Percentiles rank a stretch among this genome's conserved stretches.
Evolutionary conservation across 2,329 filamentous ascomycete genomes (phyloP).

Genomic region (Sphaerulina populicola): DNA sequence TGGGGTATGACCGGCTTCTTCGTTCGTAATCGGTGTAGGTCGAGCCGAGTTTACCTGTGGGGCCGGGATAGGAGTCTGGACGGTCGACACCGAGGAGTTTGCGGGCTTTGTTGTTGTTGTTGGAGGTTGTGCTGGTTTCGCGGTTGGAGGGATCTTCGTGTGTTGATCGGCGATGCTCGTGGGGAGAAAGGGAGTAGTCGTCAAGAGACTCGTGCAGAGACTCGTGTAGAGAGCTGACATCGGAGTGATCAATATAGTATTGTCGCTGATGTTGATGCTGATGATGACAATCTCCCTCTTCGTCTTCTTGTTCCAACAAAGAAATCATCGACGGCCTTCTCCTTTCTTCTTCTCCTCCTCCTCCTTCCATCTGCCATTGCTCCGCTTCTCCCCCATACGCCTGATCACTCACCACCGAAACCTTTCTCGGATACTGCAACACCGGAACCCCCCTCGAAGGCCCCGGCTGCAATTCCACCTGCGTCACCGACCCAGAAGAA

Average conservation of each 20-base stretch:
- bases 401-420: background rate
- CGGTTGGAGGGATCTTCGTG: background rate
- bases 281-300: background rate
- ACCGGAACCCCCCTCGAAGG: background rate
- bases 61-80: slow-evolving; percentile 2
- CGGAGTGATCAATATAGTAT: background rate
- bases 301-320: background rate
- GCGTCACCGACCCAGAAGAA: slow-evolving; percentile 2
- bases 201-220: too few relatives aligned
- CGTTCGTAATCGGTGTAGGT: background rate
- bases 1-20: slow-evolving; percentile 1
- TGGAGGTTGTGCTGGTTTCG: background rate
- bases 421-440: background rate
- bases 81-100: slow-evolving; percentile 5
- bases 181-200: background rate
- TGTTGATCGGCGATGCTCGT: background rate
- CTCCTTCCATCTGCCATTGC: too few relatives aligned
- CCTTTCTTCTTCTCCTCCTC: too few relatives aligned
- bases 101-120: background rate
- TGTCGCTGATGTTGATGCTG: background rate
- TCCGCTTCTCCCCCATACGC: background rate
- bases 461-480: slow-evolving; percentile 1
- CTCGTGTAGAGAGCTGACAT: slow-evolving; percentile 3
- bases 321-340: too few relatives aligned
- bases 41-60: background rate